A percentile compares a stretch with the other conserved stretches of the same genome.
These are phyloP conservation scores for Lindgomyces ingoldianus DNA, from an alignment of 495 filamentous ascomycete genomes.

Conservation along the genomic window DNA sequence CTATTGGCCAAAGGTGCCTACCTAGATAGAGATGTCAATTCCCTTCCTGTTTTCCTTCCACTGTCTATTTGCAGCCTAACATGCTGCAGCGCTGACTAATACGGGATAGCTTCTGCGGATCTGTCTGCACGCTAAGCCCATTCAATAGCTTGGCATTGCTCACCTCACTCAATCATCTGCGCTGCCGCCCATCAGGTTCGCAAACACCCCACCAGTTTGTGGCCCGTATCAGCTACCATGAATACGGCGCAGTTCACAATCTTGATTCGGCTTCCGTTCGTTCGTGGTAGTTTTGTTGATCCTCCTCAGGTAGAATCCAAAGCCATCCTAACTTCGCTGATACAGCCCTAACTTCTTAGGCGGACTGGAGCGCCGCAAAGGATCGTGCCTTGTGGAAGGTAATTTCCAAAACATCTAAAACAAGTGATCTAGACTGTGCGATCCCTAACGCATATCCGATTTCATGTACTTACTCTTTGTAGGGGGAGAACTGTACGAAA, in stretches of 20 bases:
- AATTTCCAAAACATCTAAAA: constrained; percentile 71
- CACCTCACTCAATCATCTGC: neutral
- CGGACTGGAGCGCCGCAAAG: constrained; percentile 75
- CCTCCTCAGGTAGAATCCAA: constrained; percentile 68
- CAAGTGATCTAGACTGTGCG: constrained; percentile 81
- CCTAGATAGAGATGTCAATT: too few species aligned
- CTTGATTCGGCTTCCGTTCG: constrained; percentile 85
- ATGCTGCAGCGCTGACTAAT: too few species aligned
- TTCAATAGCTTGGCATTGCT: neutral
- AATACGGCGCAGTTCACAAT: constrained; percentile 61
- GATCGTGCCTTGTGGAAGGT: constrained; percentile 89
- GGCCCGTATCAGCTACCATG: neutral
- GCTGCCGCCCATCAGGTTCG: neutral
- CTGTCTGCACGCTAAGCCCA: constrained; percentile 3
- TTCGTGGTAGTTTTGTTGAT: constrained; percentile 83
- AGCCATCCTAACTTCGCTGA: neutral
- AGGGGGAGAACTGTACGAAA: constrained; percentile 79
- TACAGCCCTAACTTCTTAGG: constrained; percentile 45
- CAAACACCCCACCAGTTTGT: neutral
- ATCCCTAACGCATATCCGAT: neutral
- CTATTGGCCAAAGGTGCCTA: too few species aligned
- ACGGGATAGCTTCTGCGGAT: too few species aligned
- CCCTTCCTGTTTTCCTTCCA: too few species aligned
- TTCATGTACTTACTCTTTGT: constrained; percentile 41
- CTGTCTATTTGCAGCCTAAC: too few species aligned